Base-by-base conservation (phyloP, 106 monocot species). In the Ottelia alismoides region DNA sequence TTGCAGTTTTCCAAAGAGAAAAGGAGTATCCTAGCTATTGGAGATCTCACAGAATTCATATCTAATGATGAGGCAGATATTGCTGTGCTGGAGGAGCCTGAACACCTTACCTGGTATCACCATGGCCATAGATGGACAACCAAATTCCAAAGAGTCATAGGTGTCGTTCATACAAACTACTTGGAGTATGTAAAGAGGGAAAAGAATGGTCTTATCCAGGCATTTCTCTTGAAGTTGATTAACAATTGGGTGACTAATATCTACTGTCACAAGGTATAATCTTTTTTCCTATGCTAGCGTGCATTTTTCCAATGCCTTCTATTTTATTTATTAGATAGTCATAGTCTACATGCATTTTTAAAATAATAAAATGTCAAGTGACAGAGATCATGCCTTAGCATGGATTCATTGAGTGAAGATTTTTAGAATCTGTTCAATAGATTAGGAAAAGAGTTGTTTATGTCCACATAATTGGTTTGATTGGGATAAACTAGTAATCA, bases 261-360 rank as follows among this genome's bases (percentile, higher is more conserved):
- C 20, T 93, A 93, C 50, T 93, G 92, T 53, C 80, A 93, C 77
- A 87, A 87, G 82, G 92, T 87, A 81, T n/a, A n/a, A n/a, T n/a
- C n/a, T n/a, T n/a, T n/a, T n/a, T n/a, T n/a, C n/a, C n/a, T n/a
- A n/a, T n/a, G n/a, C n/a, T n/a, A n/a, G n/a, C n/a, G n/a, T n/a
- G n/a, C n/a, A n/a, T n/a, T n/a, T n/a, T n/a, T n/a, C n/a, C n/a
- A n/a, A n/a, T n/a, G n/a, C n/a, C n/a, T n/a, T n/a, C n/a, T n/a
- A n/a, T n/a, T n/a, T n/a, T n/a, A n/a, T n/a, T n/a, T n/a, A n/a
- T n/a, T n/a, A n/a, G n/a, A n/a, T n/a, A n/a, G n/a, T n/a, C n/a
- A n/a, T n/a, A n/a, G n/a, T n/a, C n/a, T n/a, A n/a, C n/a, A n/a
- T n/a, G n/a, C n/a, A n/a, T n/a, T n/a, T n/a, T n/a, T n/a, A n/a